These are phyloP conservation scores for Haematococcus lacustris DNA, from an alignment of 139 green algal species.

Conservation along the genomic window DNA sequence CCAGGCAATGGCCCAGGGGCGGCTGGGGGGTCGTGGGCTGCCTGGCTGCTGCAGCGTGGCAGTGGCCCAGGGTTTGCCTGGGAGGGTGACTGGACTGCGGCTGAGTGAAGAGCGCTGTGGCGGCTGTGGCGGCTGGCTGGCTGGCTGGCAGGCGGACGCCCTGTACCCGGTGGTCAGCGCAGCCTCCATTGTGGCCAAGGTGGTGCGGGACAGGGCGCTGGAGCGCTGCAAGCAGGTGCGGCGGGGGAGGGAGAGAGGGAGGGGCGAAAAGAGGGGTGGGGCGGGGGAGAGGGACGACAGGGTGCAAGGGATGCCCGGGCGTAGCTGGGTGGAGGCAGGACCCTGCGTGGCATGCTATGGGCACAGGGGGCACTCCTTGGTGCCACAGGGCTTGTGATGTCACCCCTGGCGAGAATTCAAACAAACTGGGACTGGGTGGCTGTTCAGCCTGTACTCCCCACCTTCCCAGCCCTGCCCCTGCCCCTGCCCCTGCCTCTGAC, in stretches of 20 bases:
- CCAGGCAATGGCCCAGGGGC: too few species aligned
- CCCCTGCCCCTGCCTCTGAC: too few species aligned
- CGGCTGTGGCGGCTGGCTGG: neutral
- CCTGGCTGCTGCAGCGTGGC: too few species aligned
- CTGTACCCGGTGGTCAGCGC: conserved; percentile 87
- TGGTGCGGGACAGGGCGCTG: conserved; percentile 40
- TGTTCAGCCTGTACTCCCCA: too few species aligned
- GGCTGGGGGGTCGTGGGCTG: too few species aligned
- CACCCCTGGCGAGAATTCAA: neutral
- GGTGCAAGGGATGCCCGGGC: neutral
- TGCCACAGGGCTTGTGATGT: neutral
- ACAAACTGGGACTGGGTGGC: too few species aligned
- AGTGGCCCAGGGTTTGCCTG: too few species aligned
- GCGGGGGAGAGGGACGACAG: neutral
- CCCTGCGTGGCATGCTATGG: neutral
- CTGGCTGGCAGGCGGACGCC: conserved; percentile 74
- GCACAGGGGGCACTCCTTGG: neutral
- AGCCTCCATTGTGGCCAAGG: conserved; percentile 92
- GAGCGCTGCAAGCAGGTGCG: conserved; percentile 13
- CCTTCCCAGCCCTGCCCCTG: too few species aligned
- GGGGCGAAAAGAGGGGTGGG: neutral
- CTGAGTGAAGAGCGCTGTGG: neutral
- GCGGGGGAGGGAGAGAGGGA: neutral
- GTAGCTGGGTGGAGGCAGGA: neutral
- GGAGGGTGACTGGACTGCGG: neutral